Conservation (phyloP, 1,284 basidiomycete genomes). For the Mycosarcoma mackinlayi region DNA sequence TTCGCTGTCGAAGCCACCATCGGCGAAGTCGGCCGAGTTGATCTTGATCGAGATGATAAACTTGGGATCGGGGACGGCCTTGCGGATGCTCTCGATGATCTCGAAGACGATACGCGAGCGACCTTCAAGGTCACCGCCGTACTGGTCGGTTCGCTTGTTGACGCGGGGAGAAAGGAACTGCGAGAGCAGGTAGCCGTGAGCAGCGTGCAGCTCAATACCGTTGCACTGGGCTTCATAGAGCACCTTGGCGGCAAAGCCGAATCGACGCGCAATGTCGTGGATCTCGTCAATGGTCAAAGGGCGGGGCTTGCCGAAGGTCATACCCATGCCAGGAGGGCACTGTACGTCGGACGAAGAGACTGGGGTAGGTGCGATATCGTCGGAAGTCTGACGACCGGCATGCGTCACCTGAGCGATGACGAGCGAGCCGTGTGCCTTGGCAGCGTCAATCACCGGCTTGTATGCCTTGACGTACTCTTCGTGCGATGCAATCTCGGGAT, state of each 20-base stretch:
- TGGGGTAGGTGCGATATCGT: slow-evolving; percentile 45
- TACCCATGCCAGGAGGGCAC: slow-evolving; percentile 58
- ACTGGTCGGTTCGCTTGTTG: slow-evolving; percentile 77
- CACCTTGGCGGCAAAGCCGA: slow-evolving; percentile 78
- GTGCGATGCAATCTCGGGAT: slow-evolving; percentile 50
- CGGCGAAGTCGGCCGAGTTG: slow-evolving; percentile 85
- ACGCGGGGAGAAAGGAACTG: slow-evolving; percentile 84
- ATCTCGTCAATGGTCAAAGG: slow-evolving; percentile 77
- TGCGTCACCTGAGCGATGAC: slow-evolving; percentile 71
- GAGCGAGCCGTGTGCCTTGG: slow-evolving; percentile 70
- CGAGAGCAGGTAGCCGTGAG: slow-evolving; percentile 86
- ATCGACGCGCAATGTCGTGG: slow-evolving; percentile 75
- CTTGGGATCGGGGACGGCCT: slow-evolving; percentile 71
- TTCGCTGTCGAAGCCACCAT: slow-evolving; percentile 70
- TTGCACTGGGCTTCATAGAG: slow-evolving; percentile 82
- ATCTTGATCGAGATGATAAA: slow-evolving; percentile 85
- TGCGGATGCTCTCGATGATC: slow-evolving; percentile 76
- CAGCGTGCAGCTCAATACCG: slow-evolving; percentile 87
- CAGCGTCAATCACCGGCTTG: slow-evolving; percentile 65
- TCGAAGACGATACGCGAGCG: slow-evolving; percentile 74
- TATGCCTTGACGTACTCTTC: slow-evolving; percentile 50
- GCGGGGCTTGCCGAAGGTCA: slow-evolving; percentile 60
- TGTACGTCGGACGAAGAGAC: slow-evolving; percentile 60
- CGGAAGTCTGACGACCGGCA: slow-evolving; percentile 68
- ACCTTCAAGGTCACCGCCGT: slow-evolving; percentile 70